A percentile compares a stretch with the other conserved stretches of the same genome.
These are phyloP conservation scores for Kwoniella botswanensis DNA, from an alignment of 768 basidiomycete species.

Conservation along the genomic window DNA sequence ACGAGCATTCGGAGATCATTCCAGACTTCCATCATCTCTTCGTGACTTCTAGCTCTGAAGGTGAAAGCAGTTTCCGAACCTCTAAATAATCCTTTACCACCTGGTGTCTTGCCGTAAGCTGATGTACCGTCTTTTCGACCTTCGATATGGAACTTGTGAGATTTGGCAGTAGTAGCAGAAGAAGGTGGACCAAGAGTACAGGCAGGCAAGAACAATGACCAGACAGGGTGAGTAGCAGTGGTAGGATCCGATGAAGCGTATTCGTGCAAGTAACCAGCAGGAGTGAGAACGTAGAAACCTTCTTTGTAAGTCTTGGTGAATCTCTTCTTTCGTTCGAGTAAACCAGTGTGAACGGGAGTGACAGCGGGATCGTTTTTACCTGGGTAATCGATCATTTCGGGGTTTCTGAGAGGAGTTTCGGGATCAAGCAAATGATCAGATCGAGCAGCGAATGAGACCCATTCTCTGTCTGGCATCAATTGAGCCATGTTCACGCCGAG, in stretches of 20 bases:
- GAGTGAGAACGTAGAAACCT: constrained; percentile 87
- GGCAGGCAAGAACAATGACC: constrained; percentile 87
- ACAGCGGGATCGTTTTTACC: constrained; percentile 88
- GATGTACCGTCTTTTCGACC: constrained; percentile 81
- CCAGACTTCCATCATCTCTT: constrained; percentile 99
- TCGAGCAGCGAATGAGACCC: constrained; percentile 92
- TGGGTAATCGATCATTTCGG: constrained; percentile 74
- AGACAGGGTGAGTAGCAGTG: constrained; percentile 66
- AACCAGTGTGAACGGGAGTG: constrained; percentile 81
- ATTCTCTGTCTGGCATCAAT: constrained; percentile 85
- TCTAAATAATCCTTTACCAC: constrained; percentile 59
- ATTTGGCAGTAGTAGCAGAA: constrained; percentile 65
- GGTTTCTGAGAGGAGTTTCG: constrained; percentile 78
- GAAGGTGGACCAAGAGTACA: constrained; percentile 96
- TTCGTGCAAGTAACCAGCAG: constrained; percentile 95
- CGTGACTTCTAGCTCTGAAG: constrained; percentile 84
- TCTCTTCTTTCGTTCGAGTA: constrained; percentile 92
- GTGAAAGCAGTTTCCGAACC: constrained; percentile 70
- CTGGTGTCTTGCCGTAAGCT: constrained; percentile 57
- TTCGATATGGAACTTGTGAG: constrained; percentile 98
- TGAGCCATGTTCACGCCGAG: constrained; percentile 77
- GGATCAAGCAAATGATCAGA: constrained; percentile 95
- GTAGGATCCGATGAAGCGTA: constrained; percentile 76
- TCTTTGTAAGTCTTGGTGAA: constrained; percentile 87
- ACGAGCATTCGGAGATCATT: constrained; percentile 94